Conservation (phyloP, 176 grass and related monocot genomes). For the Urochloa ruziziensis region DNA sequence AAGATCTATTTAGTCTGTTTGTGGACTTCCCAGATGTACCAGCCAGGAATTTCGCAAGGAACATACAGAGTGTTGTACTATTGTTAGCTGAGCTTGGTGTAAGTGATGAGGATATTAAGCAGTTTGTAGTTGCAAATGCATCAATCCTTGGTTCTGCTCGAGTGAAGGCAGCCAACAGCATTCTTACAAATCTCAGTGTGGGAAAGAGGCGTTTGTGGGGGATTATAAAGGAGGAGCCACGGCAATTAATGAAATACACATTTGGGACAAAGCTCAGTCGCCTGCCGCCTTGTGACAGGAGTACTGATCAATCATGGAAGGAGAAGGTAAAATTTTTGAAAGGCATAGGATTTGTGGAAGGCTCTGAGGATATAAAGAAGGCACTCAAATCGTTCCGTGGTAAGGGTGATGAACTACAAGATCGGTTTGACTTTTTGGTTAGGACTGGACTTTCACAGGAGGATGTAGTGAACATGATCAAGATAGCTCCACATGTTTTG, state of each 20-base stretch:
- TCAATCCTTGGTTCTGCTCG: conserved; percentile 40
- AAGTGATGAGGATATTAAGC: conserved; percentile 39
- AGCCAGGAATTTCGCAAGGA: conserved; percentile 35
- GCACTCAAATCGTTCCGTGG: conserved; percentile 56
- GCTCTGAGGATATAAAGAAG: conserved; percentile 52
- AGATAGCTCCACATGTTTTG: conserved; percentile 47
- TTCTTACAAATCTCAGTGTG: conserved; percentile 39
- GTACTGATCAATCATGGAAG: conserved; percentile 22
- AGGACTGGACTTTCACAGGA: conserved; percentile 41
- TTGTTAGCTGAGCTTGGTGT: conserved; percentile 43
- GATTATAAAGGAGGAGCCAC: conserved; percentile 55
- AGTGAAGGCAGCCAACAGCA: conserved; percentile 47
- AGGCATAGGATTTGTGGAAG: conserved; percentile 51
- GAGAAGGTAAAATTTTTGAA: conserved; percentile 51
- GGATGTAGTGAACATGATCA: conserved; percentile 55
- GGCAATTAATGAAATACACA: conserved; percentile 41
- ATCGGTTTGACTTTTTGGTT: conserved; percentile 56
- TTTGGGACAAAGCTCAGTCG: conserved; percentile 46
- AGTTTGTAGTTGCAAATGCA: conserved; percentile 48
- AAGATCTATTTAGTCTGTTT: conserved; percentile 47
- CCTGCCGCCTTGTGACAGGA: background rate
- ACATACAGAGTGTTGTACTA: conserved; percentile 29
- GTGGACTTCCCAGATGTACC: conserved; percentile 49
- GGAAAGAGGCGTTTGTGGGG: conserved; percentile 45
- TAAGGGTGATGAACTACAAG: conserved; percentile 62